Percentiles rank a stretch among this genome's conserved stretches.
phyloP scores from a whole-genome alignment of 306 rosid species.

The Quercus gilva region DNA sequence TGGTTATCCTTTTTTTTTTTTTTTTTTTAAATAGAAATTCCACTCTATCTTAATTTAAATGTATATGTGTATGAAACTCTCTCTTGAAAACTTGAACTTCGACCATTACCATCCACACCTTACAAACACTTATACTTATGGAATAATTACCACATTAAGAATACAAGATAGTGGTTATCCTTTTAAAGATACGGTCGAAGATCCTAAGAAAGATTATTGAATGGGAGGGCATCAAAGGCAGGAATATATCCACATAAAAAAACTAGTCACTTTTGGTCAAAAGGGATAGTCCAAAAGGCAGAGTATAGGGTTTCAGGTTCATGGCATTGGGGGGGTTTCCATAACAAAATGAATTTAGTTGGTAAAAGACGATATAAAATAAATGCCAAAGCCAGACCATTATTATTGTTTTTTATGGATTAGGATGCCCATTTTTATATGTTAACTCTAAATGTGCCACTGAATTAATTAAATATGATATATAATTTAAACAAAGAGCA shows the following conservation, averaged over 20 bases:
- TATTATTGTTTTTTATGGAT: not conserved
- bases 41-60: too few species aligned
- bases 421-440: not conserved
- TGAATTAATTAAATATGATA: not conserved
- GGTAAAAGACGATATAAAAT: not conserved
- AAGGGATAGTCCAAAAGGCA: not conserved
- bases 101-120: accelerated
- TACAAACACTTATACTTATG: too few species aligned
- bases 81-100: accelerated
- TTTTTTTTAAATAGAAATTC: too few species aligned
- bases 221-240: not conserved
- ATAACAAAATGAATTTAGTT: not conserved
- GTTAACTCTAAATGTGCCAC: not conserved
- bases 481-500: not conserved
- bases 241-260: not conserved
- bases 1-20: too few species aligned
- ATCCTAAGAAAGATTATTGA: not conserved
- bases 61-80: too few species aligned
- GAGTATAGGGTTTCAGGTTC: not conserved
- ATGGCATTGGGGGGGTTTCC: not conserved
- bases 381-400: not conserved
- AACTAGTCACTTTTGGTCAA: not conserved
- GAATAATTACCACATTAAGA: accelerated
- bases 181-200: not conserved
- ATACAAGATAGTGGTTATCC: not conserved